phyloP scores from a whole-genome alignment of 306 rosid species.

The Quercus wislizeni region DNA sequence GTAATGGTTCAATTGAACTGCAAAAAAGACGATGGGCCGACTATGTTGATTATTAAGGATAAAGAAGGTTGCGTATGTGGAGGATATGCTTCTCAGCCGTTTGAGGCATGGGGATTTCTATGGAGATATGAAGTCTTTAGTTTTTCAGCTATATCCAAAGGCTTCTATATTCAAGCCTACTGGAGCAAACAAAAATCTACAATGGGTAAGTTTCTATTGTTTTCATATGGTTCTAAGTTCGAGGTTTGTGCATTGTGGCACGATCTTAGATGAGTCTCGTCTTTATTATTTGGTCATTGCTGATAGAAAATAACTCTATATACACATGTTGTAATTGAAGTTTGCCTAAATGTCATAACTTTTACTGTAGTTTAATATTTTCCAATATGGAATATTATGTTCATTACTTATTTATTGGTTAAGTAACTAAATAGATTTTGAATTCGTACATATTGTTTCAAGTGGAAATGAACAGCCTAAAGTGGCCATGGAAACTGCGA shows the following conservation, averaged over 20 bases:
- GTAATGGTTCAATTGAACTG: conserved; percentile 34
- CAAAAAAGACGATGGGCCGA: conserved; percentile 82
- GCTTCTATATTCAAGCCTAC: conserved; percentile 76
- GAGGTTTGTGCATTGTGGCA: background rate
- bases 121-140: conserved; percentile 81
- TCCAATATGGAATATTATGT: too few relatives aligned
- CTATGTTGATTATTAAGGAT: conserved; percentile 75
- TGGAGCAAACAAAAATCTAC: conserved; percentile 80
- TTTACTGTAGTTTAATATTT: background rate
- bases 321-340: background rate
- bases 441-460: background rate
- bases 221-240: conserved; percentile 3
- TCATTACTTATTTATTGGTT: too few relatives aligned
- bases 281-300: background rate
- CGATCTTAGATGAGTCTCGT: background rate
- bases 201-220: conserved; percentile 67
- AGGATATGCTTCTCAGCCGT: conserved; percentile 88
- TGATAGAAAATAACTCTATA: background rate
- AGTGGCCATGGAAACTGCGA: background rate
- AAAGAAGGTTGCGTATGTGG: conserved; percentile 75
- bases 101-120: conserved; percentile 91
- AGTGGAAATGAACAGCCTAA: background rate
- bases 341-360: background rate
- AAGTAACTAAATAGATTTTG: background rate
- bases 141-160: conserved; percentile 75